phyloP scores from a whole-genome alignment of 192 early-diverging fungal species.

The Umbelopsis sp. region DNA sequence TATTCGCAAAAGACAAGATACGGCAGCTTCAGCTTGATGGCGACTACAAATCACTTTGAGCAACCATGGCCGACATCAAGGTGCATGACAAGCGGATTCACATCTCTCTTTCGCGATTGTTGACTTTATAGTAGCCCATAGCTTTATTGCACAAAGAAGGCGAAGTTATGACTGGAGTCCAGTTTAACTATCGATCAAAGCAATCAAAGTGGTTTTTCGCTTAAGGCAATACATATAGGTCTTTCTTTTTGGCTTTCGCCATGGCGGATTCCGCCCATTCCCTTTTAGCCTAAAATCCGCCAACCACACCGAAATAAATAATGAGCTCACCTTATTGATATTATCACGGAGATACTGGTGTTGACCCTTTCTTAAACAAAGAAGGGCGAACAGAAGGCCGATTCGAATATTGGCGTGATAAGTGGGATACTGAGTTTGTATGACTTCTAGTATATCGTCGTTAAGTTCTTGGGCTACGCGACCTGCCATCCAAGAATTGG shows the following conservation, averaged over 20 bases:
- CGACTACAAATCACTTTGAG: not conserved
- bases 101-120: constrained; percentile 18
- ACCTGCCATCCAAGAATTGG: constrained; percentile 24
- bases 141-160: constrained; percentile 4
- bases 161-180: constrained; percentile 10
- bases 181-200: constrained; percentile 8
- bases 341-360: constrained; percentile 8
- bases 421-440: constrained; percentile 18
- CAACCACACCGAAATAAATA: not conserved
- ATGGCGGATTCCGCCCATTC: not conserved
- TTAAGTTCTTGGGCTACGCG: constrained; percentile 27
- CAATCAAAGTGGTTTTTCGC: constrained; percentile 2
- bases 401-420: constrained; percentile 25
- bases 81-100: constrained; percentile 6
- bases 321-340: constrained; percentile 31
- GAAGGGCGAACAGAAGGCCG: constrained; percentile 30
- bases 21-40: not conserved
- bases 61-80: constrained; percentile 10
- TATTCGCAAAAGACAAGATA: constrained; percentile 7
- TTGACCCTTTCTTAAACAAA: constrained; percentile 28
- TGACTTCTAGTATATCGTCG: constrained; percentile 21
- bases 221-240: no score
- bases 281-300: not conserved
- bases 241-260: no score
- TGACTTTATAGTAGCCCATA: constrained; percentile 13